phyloP scores from a whole-genome alignment of 176 grass and related monocot genomes.

The Triticum urartu region DNA sequence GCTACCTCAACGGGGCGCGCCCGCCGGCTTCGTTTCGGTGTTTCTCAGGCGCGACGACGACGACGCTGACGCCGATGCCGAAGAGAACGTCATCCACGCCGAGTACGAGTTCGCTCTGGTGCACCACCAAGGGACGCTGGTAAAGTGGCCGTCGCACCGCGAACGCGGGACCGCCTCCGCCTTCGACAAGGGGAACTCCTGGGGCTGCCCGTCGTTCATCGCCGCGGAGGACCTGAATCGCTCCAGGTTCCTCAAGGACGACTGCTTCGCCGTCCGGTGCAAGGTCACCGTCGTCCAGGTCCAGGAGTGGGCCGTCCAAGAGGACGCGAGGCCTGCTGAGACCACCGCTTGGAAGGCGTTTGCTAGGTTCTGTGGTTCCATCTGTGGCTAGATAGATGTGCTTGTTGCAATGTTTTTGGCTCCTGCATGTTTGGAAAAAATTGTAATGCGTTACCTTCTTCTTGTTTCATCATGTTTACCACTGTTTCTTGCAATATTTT shows the following conservation, averaged over 20 bases:
- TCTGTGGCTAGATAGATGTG: no score
- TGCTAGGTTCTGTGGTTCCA: not conserved
- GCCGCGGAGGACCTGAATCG: rapidly evolving
- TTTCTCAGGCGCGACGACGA: not conserved
- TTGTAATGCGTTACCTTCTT: no score
- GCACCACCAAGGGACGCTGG: not conserved
- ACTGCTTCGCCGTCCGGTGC: not conserved
- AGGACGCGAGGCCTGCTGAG: not conserved
- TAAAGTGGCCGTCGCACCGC: not conserved
- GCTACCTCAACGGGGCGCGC: not conserved
- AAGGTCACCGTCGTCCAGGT: not conserved
- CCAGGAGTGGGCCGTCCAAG: not conserved
- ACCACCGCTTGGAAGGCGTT: not conserved
- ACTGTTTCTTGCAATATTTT: no score
- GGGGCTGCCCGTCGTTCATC: not conserved
- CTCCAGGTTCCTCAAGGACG: not conserved
- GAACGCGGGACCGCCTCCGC: not conserved
- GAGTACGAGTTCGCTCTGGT: not conserved
- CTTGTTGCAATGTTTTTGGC: no score
- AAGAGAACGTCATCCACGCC: not conserved
- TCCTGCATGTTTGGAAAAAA: no score
- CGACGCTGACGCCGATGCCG: not conserved
- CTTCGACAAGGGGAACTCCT: not conserved
- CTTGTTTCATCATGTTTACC: no score
- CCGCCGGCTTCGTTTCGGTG: not conserved